Evolutionary conservation across 805 yeast species (phyloP), one percentile per base, ranked within the genome.

Genomic region (Torulaspora gathmanii): DNA sequence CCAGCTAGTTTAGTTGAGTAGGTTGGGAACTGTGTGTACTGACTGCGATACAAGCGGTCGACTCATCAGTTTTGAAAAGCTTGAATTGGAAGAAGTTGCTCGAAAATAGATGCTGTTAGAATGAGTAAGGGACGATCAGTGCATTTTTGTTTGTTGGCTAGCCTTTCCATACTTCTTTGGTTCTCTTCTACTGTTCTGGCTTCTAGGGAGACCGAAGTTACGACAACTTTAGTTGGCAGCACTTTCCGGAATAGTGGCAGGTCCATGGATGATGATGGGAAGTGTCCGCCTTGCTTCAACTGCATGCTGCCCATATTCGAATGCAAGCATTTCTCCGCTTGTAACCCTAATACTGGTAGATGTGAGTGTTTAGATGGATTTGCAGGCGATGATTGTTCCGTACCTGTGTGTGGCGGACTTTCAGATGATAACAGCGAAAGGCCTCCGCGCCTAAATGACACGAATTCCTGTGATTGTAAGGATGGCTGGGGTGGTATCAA

Each of bases 401-500:
- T 77, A 56, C 97, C 99, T 2, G 66, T 77, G 19, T 93, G 99
- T 70, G 99, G 98, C 1, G 73, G 87, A 0, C 71, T 90, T 13
- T 66, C 81, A 0, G 81, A 79, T 50, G 89, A 86, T 27, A 69
- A 71, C 45, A 60, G 64, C 30, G 49, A 58, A 22, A 73, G 98
- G 46, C 95, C 95, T 0, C 54, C 75, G 10, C 71, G 93, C 58
- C 67, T 77, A 5, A 69, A 69, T 17, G 75, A 73, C 11, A 65
- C 73, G 54, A 56, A 27, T 2, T 54, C 72, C 0, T 93, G 99
- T 67, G 70, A 70, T 0, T 91, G 99, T 68, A 76, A 77, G 40
- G 73, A 73, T 3, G 99, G 99, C 3, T 93, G 99, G 99, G 70
- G 72, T 4, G 98, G 99, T 35, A 84, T 93, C 60, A 93, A 93